Evolutionary conservation across 495 filamentous ascomycete genomes (phyloP).

Genomic region (Aspergillus funiculosus): DNA sequence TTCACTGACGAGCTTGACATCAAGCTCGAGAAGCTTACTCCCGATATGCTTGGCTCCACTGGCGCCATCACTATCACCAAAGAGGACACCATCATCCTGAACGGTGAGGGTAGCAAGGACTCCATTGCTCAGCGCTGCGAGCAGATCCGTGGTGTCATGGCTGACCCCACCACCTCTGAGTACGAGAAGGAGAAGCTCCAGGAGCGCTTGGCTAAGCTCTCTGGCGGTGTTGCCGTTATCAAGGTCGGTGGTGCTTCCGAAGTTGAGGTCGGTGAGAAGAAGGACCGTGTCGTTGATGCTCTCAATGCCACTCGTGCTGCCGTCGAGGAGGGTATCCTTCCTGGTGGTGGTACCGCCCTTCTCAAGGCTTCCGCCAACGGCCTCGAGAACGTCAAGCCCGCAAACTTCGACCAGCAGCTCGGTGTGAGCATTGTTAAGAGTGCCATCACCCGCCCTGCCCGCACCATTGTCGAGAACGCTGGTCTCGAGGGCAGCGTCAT

Average conservation of each 20-base stretch:
- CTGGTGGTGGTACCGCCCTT: constrained; percentile 95
- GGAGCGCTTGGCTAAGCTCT: constrained; percentile 98
- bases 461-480: constrained; percentile 96
- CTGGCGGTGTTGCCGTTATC: constrained; percentile 97
- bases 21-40: constrained; percentile 95
- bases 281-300: constrained; percentile 97
- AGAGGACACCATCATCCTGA: constrained; percentile 98
- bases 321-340: constrained; percentile 97
- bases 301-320: constrained; percentile 97
- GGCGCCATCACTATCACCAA: constrained; percentile 99
- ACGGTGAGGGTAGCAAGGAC: constrained; percentile 96
- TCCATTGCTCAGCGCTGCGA: constrained; percentile 90
- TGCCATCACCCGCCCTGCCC: constrained; percentile 89
- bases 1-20: constrained; percentile 98
- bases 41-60: constrained; percentile 93
- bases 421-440: constrained; percentile 96
- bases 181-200: constrained; percentile 99
- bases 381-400: constrained; percentile 69
- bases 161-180: constrained; percentile 85
- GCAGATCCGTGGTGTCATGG: constrained; percentile 97
- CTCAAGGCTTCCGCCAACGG: constrained; percentile 94
- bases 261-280: constrained; percentile 99
- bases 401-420: constrained; percentile 98
- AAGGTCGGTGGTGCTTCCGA: constrained; percentile 96
- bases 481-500: constrained; percentile 93